Percentiles rank a stretch among this genome's conserved stretches.
These are phyloP conservation scores for Zostera marina DNA, from an alignment of 116 monocot species.

Conservation along the genomic window DNA sequence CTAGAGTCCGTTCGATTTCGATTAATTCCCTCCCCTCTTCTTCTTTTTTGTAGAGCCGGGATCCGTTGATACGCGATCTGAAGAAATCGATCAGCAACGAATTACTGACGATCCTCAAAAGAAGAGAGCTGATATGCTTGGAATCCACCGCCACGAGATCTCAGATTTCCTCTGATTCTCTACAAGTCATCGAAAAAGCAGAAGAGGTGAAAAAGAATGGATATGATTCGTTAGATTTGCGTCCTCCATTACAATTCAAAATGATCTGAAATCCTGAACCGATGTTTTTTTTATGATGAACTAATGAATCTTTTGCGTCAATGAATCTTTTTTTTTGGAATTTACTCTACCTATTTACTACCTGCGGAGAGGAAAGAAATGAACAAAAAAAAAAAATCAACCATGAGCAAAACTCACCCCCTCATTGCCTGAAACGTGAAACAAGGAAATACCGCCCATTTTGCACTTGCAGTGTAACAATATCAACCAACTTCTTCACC, in stretches of 20 bases:
- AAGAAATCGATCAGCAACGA: constrained; percentile 48
- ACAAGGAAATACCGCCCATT: constrained; percentile 31
- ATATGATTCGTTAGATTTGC: background rate
- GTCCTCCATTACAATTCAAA: background rate
- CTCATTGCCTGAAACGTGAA: constrained; percentile 6
- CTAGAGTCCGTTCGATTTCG: background rate
- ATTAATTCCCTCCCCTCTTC: background rate
- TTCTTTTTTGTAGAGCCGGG: constrained; percentile 27
- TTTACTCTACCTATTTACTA: too few species aligned
- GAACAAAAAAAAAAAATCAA: too few species aligned
- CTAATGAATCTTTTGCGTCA: too few species aligned
- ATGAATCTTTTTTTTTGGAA: too few species aligned
- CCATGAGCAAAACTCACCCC: too few species aligned
- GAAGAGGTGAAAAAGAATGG: too few species aligned
- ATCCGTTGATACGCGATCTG: constrained; percentile 58
- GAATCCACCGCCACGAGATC: too few species aligned
- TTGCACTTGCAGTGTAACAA: constrained; percentile 41
- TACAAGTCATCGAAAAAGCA: too few species aligned
- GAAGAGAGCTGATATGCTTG: constrained; percentile 3
- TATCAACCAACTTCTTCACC: constrained; percentile 54
- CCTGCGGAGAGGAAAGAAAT: background rate
- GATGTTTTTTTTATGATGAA: too few species aligned
- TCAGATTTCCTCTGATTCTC: too few species aligned
- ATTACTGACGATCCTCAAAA: constrained; percentile 28
- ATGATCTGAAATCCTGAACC: background rate